Evolutionary conservation across 768 basidiomycete genomes (phyloP).

Genomic region (Hericium coralloides): DNA sequence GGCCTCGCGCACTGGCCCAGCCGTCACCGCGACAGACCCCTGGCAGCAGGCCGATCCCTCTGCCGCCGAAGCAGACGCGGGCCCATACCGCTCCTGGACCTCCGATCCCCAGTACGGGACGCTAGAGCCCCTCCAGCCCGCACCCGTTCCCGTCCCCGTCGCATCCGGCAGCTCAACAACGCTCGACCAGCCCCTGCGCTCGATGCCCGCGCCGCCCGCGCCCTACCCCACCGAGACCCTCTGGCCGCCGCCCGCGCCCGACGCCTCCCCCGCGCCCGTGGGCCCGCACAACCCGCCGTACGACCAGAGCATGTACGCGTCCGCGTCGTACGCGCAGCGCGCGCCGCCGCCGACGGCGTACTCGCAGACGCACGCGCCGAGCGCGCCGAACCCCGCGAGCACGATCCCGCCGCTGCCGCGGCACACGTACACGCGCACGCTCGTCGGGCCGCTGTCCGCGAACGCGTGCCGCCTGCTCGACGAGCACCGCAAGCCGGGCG

Average conservation of each 20-base stretch:
- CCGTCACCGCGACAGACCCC: background rate
- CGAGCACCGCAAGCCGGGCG: conserved; percentile 76
- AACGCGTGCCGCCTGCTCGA: conserved; percentile 81
- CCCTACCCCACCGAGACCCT: conserved; percentile 5
- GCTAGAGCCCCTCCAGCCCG: conserved; percentile 6
- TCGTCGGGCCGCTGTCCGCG: conserved; percentile 83
- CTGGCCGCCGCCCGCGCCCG: conserved; percentile 12
- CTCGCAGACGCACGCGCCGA: conserved; percentile 18
- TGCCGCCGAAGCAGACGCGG: conserved; percentile 6
- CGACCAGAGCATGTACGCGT: conserved; percentile 16
- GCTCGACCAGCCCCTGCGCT: conserved; percentile 7
- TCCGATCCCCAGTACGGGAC: conserved; percentile 3
- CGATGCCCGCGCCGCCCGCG: conserved; percentile 1
- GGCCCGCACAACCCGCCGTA: conserved; percentile 6
- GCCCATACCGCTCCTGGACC: conserved; percentile 11
- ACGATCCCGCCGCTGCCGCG: conserved; percentile 43
- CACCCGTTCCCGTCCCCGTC: conserved; percentile 2
- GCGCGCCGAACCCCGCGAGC: conserved; percentile 22
- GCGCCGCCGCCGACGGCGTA: conserved; percentile 16
- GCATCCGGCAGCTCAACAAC: conserved; percentile 5
- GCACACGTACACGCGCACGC: conserved; percentile 74
- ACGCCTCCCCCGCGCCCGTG: background rate
- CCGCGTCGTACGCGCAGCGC: conserved; percentile 16
- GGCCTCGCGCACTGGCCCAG: background rate
- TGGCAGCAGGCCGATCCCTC: background rate